Conservation (phyloP, 257 asterid genomes). For the Pogostemon cablin region DNA sequence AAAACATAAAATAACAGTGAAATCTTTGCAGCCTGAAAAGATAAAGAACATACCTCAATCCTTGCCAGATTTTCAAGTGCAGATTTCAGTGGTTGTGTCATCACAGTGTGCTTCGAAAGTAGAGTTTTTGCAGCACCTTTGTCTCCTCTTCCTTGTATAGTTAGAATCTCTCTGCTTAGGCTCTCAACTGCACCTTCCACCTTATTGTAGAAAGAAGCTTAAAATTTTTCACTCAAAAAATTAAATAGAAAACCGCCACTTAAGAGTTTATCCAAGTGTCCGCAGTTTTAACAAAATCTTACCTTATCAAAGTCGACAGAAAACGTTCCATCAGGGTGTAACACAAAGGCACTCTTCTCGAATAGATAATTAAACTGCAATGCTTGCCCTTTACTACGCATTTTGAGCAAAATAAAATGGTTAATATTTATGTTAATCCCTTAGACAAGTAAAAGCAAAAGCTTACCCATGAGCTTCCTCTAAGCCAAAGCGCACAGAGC, state of each 20-base stretch:
- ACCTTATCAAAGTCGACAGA: conserved; percentile 88
- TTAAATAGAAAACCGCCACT: too few species aligned
- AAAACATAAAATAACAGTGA: not conserved
- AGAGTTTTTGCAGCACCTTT: conserved; percentile 65
- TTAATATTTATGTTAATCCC: conserved; percentile 24
- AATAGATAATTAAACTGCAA: conserved; percentile 87
- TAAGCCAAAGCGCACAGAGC: conserved; percentile 92
- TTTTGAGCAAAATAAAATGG: conserved; percentile 16
- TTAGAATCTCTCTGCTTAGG: conserved; percentile 85
- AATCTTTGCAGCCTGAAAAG: not conserved
- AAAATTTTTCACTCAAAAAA: not conserved
- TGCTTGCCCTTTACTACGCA: conserved; percentile 90
- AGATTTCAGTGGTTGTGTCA: conserved; percentile 60
- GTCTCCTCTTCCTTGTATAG: conserved; percentile 91
- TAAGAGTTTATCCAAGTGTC: not conserved
- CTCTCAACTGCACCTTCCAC: conserved; percentile 81
- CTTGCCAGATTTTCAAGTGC: conserved; percentile 71
- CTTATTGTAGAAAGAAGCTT: conserved; percentile 39
- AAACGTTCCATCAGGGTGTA: conserved; percentile 63
- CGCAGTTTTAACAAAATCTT: conserved; percentile 24
- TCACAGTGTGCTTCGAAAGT: conserved; percentile 55
- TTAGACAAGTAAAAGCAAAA: conserved; percentile 17
- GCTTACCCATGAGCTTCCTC: conserved; percentile 95
- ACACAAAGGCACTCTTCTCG: conserved; percentile 73
- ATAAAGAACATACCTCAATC: conserved; percentile 53